Conservation (phyloP, 2,329 filamentous ascomycete species). For the Tolypocladium inflatum region DNA sequence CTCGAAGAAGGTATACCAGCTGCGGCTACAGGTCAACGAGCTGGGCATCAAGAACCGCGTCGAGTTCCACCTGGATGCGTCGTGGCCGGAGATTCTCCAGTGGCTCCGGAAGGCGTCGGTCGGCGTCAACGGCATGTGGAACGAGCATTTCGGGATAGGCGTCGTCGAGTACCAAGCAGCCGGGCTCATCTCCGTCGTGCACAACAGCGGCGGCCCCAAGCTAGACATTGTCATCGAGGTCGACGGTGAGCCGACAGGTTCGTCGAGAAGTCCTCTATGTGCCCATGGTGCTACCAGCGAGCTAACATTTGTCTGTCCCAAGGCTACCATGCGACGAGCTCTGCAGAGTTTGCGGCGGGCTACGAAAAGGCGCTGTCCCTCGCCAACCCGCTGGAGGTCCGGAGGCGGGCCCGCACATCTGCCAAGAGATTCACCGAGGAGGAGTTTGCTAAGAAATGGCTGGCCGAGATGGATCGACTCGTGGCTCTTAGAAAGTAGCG, state of each 20-base stretch:
- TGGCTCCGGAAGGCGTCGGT: conserved; percentile 70
- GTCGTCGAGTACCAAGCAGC: conserved; percentile 98
- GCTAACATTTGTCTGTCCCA: background rate
- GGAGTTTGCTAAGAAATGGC: conserved; percentile 74
- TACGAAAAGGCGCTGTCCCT: conserved; percentile 71
- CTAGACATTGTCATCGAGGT: conserved; percentile 81
- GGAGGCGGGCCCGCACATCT: conserved; percentile 65
- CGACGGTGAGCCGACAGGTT: conserved; percentile 70
- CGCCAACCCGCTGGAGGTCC: conserved; percentile 63
- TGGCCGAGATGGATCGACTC: conserved; percentile 62
- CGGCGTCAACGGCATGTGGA: conserved; percentile 98
- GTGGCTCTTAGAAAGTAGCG: conserved; percentile 35
- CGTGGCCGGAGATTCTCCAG: conserved; percentile 77
- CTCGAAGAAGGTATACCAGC: conserved; percentile 75
- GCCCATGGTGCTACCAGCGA: background rate
- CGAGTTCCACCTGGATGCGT: conserved; percentile 80
- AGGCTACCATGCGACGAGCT: conserved; percentile 80
- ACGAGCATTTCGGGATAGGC: conserved; percentile 97
- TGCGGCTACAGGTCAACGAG: conserved; percentile 79
- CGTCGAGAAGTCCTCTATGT: conserved; percentile 11
- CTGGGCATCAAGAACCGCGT: conserved; percentile 76
- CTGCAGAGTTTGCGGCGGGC: conserved; percentile 67
- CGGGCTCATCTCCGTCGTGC: conserved; percentile 84
- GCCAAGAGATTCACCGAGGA: conserved; percentile 81
- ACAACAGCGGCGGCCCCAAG: conserved; percentile 87